Evolutionary conservation across 2,329 filamentous ascomycete species (phyloP), one percentile per base, ranked within the genome.

Genomic region (Pseudogymnoascus sp.): DNA sequence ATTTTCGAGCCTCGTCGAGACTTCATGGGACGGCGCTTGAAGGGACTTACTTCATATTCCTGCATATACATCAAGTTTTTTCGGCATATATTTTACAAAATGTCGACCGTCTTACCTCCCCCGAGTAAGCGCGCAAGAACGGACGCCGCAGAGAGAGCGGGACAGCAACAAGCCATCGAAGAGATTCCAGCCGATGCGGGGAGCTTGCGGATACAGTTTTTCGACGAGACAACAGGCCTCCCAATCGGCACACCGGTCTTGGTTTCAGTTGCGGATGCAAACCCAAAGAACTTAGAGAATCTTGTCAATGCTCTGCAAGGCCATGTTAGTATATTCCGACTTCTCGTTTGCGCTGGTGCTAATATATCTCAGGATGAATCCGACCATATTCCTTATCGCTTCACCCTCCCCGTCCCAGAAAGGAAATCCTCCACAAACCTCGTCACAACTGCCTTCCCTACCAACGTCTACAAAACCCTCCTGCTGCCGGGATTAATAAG

Each of bases 81-180:
- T 28, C 14, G 58, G 33, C 33, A 60, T 60, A 60, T 25, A 37
- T 43, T 41, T 38, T 38, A 21, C 58, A 71, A 37, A 12, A 96
- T 96, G 91, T 85, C 91, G 69, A 96, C 91, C 4, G 77, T 93
- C 58, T 75, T 88, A 5, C 91, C 91, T n/a, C 91, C 90, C 55
- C 90, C 91, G 4, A 93, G 88, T 61, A 97, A 97, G 77, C 86
- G 92, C 65, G 92, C 96, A 73, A 89, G 88, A 75, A 85, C 88
- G 59, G 90, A 90, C 69, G 83, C 83, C 21, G 81, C 88, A 41
- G 90, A 91, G 69, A 86, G 85, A 70, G 84, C 89, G 6, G 82
- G 86, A 67, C 79, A 85, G 55, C 91, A 96, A 72, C 88, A 95
- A 72, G 87, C 93, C 77, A 83, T 93, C 60, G 79, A 83, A 43